Percentiles rank a stretch among this genome's conserved stretches.
These are phyloP conservation scores for Fraxinus anomala DNA, from an alignment of 257 asterid species.

Conservation along the genomic window DNA sequence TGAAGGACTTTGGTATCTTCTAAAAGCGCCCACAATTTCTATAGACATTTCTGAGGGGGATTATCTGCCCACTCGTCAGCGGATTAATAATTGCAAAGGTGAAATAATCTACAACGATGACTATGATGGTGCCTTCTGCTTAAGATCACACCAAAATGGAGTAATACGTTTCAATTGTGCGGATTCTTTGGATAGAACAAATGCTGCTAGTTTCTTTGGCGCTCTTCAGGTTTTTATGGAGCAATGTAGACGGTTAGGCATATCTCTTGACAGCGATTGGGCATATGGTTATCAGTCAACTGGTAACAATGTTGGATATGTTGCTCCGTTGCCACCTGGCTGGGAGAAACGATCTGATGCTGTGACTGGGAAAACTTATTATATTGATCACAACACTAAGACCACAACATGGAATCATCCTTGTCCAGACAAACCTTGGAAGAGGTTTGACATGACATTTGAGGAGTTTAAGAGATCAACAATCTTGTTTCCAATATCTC, in stretches of 20 bases:
- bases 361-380: conserved; percentile 90
- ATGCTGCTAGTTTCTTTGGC: conserved; percentile 99
- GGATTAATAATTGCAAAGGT: conserved; percentile 86
- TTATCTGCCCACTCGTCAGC: conserved; percentile 80
- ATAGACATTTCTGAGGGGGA: conserved; percentile 89
- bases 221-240: conserved; percentile 94
- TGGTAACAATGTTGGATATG: conserved; percentile 68
- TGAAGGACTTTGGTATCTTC: conserved; percentile 98
- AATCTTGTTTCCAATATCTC: conserved; percentile 83
- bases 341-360: conserved; percentile 98
- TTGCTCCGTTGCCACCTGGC: conserved; percentile 98
- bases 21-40: conserved; percentile 83
- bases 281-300: conserved; percentile 71
- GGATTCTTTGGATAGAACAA: conserved; percentile 96
- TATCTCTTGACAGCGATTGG: conserved; percentile 92
- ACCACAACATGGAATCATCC: conserved; percentile 99
- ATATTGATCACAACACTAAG: conserved; percentile 94
- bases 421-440: conserved; percentile 99
- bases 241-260: conserved; percentile 95
- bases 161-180: conserved; percentile 98
- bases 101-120: conserved; percentile 79
- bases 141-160: conserved; percentile 98
- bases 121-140: conserved; percentile 90
- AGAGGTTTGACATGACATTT: conserved; percentile 95
- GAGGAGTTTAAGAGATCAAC: conserved; percentile 97